Evolutionary conservation across 495 filamentous ascomycete genomes (phyloP), one percentile per base, ranked within the genome.

Genomic region (Lasiosphaeriaceae sp.): DNA sequence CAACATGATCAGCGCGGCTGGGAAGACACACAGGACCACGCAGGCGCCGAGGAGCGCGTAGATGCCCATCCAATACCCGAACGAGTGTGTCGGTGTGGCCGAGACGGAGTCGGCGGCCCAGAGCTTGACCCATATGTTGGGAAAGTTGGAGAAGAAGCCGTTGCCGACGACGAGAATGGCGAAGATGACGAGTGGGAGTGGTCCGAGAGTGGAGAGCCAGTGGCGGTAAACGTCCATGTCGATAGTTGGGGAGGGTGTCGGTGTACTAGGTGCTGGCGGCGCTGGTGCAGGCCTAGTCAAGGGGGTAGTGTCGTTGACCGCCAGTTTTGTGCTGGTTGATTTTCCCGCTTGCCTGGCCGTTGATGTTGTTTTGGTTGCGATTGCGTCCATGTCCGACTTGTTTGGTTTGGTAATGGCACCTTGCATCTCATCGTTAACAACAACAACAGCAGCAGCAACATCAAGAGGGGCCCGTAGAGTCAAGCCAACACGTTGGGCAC

Each of bases 51-150:
- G 74, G 66, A 81, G 73, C 21, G 68, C 77, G 57, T 84, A 85
- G 23, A 84, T 77, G 19, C 80, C 80, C 5, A 84, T 62, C 47
- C 78, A 85, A 44, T 78, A 75, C 5, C 69, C 78, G 9, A 31
- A 50, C 9, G 69, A 63, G 55, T 72, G 72, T 8, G 49, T 23
- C 3, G 63, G 66, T 44, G 63, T 53, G 1, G 52, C 23, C 5
- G 61, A 68, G 6, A 62, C 17, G 23, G 58, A 47, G 54, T 68
- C 72, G 17, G 66, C 64, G 37, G 60, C 62, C 74, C 74, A 77
- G 52, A 66, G 70, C 46, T 61, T 72, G 22, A 77, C 59, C 73
- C 74, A 75, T 16, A 76, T 62, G 7, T 59, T 71, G 22, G 66
- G 57, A 37, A 66, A 77, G 55, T 74, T 75, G 11, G 49, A 64